Evolutionary conservation across 139 green algal genomes (phyloP).

Genomic region (Volvox africanus): DNA sequence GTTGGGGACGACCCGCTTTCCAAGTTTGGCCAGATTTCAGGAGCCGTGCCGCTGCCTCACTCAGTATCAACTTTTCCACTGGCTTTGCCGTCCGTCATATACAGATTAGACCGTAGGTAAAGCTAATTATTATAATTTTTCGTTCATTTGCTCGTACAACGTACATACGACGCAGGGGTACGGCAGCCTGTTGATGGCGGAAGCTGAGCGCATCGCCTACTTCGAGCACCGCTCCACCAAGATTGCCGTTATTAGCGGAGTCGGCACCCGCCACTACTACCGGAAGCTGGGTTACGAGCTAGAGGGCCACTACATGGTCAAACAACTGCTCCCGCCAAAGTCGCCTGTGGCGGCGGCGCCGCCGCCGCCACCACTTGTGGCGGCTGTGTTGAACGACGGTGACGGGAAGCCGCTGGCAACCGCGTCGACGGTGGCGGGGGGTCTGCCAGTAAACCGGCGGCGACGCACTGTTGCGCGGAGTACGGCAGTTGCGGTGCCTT

Average conservation of each 20-base stretch:
- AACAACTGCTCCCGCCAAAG: conserved; percentile 59
- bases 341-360: not conserved
- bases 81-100: not conserved
- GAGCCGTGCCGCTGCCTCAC: too few relatives aligned
- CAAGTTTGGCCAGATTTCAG: too few relatives aligned
- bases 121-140: not conserved
- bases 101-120: not conserved
- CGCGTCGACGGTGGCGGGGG: not conserved
- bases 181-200: conserved; percentile 89
- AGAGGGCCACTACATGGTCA: conserved; percentile 98
- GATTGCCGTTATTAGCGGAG: conserved; percentile 97
- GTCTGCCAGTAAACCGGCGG: not conserved
- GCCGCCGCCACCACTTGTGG: not conserved
- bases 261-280: conserved; percentile 99
- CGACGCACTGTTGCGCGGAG: conserved; percentile 15
- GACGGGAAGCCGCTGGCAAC: not conserved
- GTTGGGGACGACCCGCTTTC: too few relatives aligned
- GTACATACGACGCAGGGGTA: conserved; percentile 13
- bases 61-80: not conserved
- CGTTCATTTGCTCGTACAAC: not conserved
- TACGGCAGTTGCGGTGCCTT: not conserved
- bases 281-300: conserved; percentile 81
- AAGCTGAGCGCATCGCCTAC: conserved; percentile 92
- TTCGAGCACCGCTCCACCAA: conserved; percentile 90
- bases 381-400: not conserved